A percentile compares a stretch with the other conserved stretches of the same genome.
Conservation (phyloP, 768 basidiomycete species). For the Russula emetica region DNA sequence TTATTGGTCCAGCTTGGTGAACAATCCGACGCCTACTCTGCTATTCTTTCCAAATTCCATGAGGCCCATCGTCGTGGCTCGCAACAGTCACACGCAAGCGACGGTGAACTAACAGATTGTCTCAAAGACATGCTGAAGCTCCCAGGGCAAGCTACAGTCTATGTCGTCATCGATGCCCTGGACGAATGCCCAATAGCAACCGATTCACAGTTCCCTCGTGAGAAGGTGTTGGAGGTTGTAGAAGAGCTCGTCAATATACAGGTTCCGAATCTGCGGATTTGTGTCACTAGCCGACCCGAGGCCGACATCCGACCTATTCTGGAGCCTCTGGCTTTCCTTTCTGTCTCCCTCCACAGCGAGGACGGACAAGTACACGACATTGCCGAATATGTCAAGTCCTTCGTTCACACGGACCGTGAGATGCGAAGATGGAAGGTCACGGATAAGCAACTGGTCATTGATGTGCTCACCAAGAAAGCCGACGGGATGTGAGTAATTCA, state of each 20-base stretch:
- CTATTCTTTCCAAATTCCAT: background rate
- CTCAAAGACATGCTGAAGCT: constrained; percentile 1
- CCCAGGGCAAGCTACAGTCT: background rate
- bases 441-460: no score
- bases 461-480: no score
- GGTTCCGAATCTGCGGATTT: background rate
- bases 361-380: background rate
- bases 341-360: background rate
- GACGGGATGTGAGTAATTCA: no score
- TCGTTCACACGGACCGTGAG: no score
- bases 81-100: background rate
- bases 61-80: background rate
- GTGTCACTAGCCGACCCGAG: constrained; percentile 7
- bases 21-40: background rate
- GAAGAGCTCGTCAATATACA: background rate
- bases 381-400: no score
- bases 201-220: background rate
- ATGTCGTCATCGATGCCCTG: constrained; percentile 4
- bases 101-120: background rate
- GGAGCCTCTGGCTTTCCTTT: background rate
- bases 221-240: background rate
- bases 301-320: background rate
- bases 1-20: constrained; percentile 2
- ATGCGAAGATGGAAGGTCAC: no score
- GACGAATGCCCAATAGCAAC: constrained; percentile 3